Evolutionary conservation across 2,329 filamentous ascomycete genomes (phyloP), one percentile per base, ranked within the genome.

Genomic region (Venturia nashicola): DNA sequence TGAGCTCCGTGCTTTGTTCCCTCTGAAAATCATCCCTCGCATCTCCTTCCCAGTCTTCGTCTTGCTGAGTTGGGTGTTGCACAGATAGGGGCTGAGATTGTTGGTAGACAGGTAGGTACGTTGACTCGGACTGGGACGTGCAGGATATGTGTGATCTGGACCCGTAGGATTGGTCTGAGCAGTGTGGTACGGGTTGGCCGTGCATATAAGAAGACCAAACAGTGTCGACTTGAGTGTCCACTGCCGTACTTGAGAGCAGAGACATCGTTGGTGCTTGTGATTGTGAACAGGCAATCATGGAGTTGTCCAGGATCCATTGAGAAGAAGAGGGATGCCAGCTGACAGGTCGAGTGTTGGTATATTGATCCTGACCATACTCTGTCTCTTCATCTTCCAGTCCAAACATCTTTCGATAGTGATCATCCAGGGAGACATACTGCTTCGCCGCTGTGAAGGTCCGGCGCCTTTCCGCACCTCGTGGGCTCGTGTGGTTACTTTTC

Each of bases 1-100:
- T 81, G 1, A 93, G 80, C 65, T 91, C 87, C 14, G 40, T 54
- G 40, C 62, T 64, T n/a, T 59, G 27, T 20, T 63, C 34, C 27
- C 61, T 63, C 16, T 36, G n/a, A 4, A 57, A 42, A 11, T 36
- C 23, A 4, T 62, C 23, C 34, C 48, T 34, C 16, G 40, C 23
- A 14, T 62, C 60, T 12, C 2, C 7, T 23, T 51, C 60, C 39
- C 34, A 48, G 12, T 8, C 3, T 18, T 57, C 32, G 11, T 57
- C 32, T 57, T 36, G 7, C 14, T 16, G 27, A 4, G 32, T n/a
- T 18, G 27, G n/a, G 16, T 57, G 2, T 9, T n/a, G 51, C 1
- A 18, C 27, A 7, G 23, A 4, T 18, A 9, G 5, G 3, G 16
- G 18, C 3, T 55, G 23, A 7, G 16, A 1, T 6, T 32, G 23